These are phyloP conservation scores for Entonaema liquescens DNA, from an alignment of 495 filamentous ascomycete genomes.

Conservation along the genomic window DNA sequence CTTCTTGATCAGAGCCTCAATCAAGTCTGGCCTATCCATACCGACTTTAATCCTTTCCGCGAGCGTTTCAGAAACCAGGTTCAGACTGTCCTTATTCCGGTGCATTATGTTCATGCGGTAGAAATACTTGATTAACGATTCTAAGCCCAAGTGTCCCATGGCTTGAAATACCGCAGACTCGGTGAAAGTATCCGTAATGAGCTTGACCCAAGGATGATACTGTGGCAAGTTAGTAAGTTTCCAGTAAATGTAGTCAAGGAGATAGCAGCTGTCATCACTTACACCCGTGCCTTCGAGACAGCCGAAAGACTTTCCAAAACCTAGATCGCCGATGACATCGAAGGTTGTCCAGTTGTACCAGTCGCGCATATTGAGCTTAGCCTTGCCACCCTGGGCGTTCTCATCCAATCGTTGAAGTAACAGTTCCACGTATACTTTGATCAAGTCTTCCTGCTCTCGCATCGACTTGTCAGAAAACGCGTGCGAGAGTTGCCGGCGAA, in stretches of 20 bases:
- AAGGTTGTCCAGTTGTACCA: slow-evolving; percentile 64
- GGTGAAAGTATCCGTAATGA: slow-evolving; percentile 48
- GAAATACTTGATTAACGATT: slow-evolving; percentile 1
- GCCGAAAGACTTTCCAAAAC: slow-evolving; percentile 60
- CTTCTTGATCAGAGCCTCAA: slow-evolving; percentile 50
- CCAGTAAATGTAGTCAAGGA: not conserved
- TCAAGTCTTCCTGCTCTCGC: slow-evolving; percentile 56
- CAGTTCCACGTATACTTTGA: slow-evolving; percentile 50
- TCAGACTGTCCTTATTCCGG: slow-evolving; percentile 36
- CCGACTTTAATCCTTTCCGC: slow-evolving; percentile 43
- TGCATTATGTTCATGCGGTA: not conserved
- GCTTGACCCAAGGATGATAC: slow-evolving; percentile 57
- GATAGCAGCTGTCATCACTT: slow-evolving; percentile 35
- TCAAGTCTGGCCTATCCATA: slow-evolving; percentile 48
- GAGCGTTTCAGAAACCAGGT: slow-evolving; percentile 44
- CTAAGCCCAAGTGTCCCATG: slow-evolving; percentile 29
- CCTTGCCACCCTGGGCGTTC: slow-evolving; percentile 18
- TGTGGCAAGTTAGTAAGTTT: not conserved
- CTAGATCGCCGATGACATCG: slow-evolving; percentile 63
- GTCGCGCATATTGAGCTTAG: slow-evolving; percentile 47
- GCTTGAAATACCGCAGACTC: slow-evolving; percentile 37
- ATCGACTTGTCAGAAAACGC: slow-evolving; percentile 63
- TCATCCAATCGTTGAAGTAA: slow-evolving; percentile 51
- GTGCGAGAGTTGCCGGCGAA: slow-evolving; percentile 60
- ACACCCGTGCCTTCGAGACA: slow-evolving; percentile 52